Conservation (phyloP, 1,284 basidiomycete species). For the Vanrija sp. region DNA sequence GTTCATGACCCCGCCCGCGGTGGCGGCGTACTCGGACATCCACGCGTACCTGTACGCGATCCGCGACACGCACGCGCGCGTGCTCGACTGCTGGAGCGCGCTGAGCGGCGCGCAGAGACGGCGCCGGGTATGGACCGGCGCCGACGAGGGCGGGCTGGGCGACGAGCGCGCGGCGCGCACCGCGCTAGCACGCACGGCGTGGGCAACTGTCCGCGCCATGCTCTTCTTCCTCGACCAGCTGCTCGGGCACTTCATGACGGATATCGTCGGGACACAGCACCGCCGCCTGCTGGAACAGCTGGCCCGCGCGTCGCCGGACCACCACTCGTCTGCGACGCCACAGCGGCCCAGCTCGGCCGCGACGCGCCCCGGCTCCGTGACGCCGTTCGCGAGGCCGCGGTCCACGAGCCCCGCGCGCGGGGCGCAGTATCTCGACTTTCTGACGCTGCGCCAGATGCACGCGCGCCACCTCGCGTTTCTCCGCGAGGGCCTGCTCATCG, state of each 20-base stretch:
- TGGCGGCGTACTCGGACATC: constrained; percentile 68
- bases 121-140: constrained; percentile 75
- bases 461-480: constrained; percentile 74
- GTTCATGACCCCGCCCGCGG: constrained; percentile 71
- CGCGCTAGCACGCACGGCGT: constrained; percentile 67
- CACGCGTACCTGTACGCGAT: constrained; percentile 80
- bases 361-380: not conserved
- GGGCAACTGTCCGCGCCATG: constrained; percentile 82
- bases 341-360: not conserved
- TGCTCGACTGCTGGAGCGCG: constrained; percentile 75
- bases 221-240: constrained; percentile 80
- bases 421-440: constrained; percentile 64
- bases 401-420: not conserved
- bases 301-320: constrained; percentile 2
- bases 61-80: constrained; percentile 71
- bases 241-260: constrained; percentile 78
- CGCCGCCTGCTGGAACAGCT: constrained; percentile 35
- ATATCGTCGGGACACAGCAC: constrained; percentile 83
- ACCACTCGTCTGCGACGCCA: not conserved
- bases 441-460: constrained; percentile 72
- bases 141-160: constrained; percentile 76
- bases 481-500: constrained; percentile 71
- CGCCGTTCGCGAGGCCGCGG: not conserved
- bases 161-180: constrained; percentile 58
- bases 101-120: constrained; percentile 76